Base-by-base conservation (phyloP, 2,329 filamentous ascomycete species). In the Trichoderma lentiforme region DNA sequence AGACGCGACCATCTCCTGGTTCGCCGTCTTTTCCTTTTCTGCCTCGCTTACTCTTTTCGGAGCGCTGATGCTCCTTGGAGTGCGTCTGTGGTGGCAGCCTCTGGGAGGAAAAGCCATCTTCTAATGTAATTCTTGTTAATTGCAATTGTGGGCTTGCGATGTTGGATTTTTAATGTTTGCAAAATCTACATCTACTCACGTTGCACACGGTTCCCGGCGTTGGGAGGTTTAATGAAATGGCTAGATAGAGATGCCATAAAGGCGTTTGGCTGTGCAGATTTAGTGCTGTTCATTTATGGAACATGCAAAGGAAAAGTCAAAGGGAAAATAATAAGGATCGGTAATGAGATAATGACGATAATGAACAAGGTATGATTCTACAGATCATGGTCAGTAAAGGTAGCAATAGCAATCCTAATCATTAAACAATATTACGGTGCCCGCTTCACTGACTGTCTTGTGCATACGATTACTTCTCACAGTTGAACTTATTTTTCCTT, bases 41-140 rank as follows among this genome's bases (percentile, higher is more conserved):
- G 73, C 73, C 7, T 24, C 58, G 0, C 11, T 72, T 9, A 75
- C 72, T n/a, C 32, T 78, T 5, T 14, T 73, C 2, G 77, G 77
- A 14, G 70, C 75, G 0, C 14, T 73, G 3, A 36, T 72, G 57
- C 70, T 75, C 21, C 24, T 75, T 15, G 62, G n/a, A 12, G 73
- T 76, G n/a, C 72, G 74, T 1, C 65, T 70, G 4, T 65, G 71
- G 62, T 68, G 72, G 64, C 64, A 73, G 56, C 71, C 72, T 21
- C 61, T 71, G 1, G 57, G 47, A 24, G 32, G 51, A 5, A 34
- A 62, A 12, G 61, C 61, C 12, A 71, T 67, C 51, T 74, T 76
- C 28, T 76, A 53, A 74, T 28, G 5, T 14, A 1, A 11, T 4
- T 61, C 4, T 61, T 34, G n/a, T 14, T 69, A 26, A 26, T 57